Evolutionary conservation across 768 basidiomycete species (phyloP), one percentile per base, ranked within the genome.

Genomic region (Trametes elegans): DNA sequence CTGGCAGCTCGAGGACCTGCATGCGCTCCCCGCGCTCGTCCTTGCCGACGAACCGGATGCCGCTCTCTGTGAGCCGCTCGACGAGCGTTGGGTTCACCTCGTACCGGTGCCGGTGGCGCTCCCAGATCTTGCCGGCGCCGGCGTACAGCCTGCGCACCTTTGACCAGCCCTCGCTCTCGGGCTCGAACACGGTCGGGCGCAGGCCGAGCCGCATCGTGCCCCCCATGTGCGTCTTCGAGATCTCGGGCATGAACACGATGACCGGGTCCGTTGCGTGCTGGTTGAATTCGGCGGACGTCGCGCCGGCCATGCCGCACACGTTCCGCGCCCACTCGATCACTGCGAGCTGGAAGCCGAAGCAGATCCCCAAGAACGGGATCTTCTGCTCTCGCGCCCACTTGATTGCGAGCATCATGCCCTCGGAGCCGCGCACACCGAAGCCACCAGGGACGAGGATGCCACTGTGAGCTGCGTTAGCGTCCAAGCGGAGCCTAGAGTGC

Each of bases 171-270:
- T 87, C 87, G 1, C 84, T 85, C 11, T 74, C 79, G 8, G 77
- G 69, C 53, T 87, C 82, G 69, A 98, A 98, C 42, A 98, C 81
- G 2, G 96, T 99, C 3, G 96, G 93, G n/a, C 96, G 85, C 36
- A 98, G 78, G 21, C 97, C 97, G n/a, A 98, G 82, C 11, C 97
- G 87, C 97, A 99, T 99, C n/a, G 96, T 99, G 19, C 97, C 97
- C 47, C 97, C 97, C 84, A 98, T 93, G 61, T 98, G 94, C 11
- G 95, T 98, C 68, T 88, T 89, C 10, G 93, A 97, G 63, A 99
- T 91, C 70, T 99, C 97, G 16, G 97, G 97, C 97, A 99, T 99
- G 81, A 95, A 98, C 62, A 98, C 79, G 71, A 98, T 78, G 52
- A 94, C 78, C 0, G 88, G 90, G 60, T 87, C 75, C n/a, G 74